phyloP scores from a whole-genome alignment of 768 basidiomycete genomes.

The Tulasnella sp. region DNA sequence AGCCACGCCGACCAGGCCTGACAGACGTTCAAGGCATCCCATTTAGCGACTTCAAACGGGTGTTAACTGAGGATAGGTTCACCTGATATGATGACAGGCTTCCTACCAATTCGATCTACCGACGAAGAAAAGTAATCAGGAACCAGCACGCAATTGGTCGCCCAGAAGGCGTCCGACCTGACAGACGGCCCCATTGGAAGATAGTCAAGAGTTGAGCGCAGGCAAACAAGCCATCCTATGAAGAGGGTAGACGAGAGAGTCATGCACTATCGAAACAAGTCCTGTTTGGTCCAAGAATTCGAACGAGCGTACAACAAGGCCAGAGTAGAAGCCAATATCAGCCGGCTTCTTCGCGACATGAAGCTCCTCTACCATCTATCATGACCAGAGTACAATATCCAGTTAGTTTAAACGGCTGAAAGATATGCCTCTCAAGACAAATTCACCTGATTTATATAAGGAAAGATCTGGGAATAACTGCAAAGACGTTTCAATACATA shows the following conservation, averaged over 20 bases:
- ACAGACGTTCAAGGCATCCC: too few species aligned
- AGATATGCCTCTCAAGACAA: neutral
- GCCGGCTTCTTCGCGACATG: conserved; percentile 15
- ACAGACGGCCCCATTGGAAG: conserved; percentile 19
- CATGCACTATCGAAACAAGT: too few species aligned
- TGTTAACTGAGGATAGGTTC: too few species aligned
- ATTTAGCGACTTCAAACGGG: too few species aligned
- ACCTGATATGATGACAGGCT: conserved; percentile 20
- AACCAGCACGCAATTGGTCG: neutral
- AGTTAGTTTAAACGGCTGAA: neutral
- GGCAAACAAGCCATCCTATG: conserved; percentile 15
- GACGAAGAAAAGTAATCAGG: neutral
- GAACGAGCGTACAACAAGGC: conserved; percentile 10
- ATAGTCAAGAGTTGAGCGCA: conserved; percentile 19
- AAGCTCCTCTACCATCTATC: conserved; percentile 15
- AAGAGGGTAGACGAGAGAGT: neutral
- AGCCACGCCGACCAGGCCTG: too few species aligned
- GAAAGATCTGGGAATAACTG: conserved; percentile 17
- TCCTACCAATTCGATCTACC: conserved; percentile 20
- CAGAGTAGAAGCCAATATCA: conserved; percentile 16
- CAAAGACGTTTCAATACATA: neutral
- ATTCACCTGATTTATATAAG: conserved; percentile 18
- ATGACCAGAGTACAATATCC: neutral
- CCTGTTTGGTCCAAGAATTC: too few species aligned
- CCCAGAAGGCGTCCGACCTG: conserved; percentile 2